A percentile compares a stretch with the other conserved stretches of the same genome.
These are phyloP conservation scores for Saururus chinensis DNA, from an alignment of 164 flowering plant genomes.

Conservation along the genomic window DNA sequence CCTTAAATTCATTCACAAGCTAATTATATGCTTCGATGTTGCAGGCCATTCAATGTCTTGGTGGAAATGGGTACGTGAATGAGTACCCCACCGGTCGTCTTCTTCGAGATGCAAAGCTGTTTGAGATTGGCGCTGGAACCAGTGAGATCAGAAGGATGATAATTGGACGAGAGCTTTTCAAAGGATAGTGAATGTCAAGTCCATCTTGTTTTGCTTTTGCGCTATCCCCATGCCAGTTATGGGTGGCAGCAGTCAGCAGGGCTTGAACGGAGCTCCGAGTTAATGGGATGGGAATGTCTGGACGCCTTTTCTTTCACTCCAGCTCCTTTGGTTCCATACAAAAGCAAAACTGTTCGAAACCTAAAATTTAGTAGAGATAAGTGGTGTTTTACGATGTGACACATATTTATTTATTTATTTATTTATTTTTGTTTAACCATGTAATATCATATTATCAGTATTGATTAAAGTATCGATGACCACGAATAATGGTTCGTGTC, in stretches of 20 bases:
- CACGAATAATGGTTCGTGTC: no score
- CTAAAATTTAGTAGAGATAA: no score
- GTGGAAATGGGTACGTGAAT: constrained; percentile 94
- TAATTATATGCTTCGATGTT: background rate
- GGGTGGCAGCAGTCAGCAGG: background rate
- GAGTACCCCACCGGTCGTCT: constrained; percentile 93
- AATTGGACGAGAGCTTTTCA: constrained; percentile 85
- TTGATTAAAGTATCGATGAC: no score
- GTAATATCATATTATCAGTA: no score
- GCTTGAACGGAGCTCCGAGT: no score
- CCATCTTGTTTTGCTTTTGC: background rate
- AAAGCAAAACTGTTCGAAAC: no score
- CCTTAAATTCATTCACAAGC: background rate
- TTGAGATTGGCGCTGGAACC: constrained; percentile 97
- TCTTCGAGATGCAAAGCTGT: constrained; percentile 93
- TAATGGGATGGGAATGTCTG: no score
- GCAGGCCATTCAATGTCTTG: constrained; percentile 94
- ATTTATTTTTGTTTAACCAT: no score
- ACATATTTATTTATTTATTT: no score
- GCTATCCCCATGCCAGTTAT: background rate
- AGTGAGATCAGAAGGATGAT: constrained; percentile 95
- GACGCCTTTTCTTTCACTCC: no score
- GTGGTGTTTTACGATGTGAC: no score
- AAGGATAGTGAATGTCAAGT: constrained; percentile 27
- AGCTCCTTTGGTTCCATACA: no score